Percentiles rank a stretch among this genome's conserved stretches.
Conservation (phyloP, 345 rosid genomes). For the Pelargonium nanum region DNA sequence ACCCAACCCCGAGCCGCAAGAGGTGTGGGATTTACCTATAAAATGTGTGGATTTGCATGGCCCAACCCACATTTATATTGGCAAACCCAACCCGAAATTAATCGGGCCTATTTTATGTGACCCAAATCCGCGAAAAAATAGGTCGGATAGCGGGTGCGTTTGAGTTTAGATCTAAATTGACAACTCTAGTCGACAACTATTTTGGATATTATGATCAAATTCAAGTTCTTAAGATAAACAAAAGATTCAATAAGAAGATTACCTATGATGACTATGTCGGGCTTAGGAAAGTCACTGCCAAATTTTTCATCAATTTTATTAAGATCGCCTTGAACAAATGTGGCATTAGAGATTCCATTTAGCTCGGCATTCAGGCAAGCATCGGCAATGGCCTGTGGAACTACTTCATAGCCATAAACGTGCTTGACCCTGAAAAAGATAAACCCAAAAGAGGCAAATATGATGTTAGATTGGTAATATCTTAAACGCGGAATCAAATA, state of each 20-base stretch:
- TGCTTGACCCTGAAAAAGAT: conserved; percentile 48
- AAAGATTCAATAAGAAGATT: background rate
- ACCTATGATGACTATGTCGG: conserved; percentile 86
- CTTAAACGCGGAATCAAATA: conserved; percentile 1
- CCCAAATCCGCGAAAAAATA: no score
- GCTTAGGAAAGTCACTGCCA: conserved; percentile 70
- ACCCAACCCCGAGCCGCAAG: no score
- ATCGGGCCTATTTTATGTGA: no score
- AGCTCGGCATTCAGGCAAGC: conserved; percentile 64
- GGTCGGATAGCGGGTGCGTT: no score
- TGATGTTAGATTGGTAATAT: background rate
- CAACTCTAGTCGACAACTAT: no score
- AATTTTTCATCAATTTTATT: conserved; percentile 79
- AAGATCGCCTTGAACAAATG: conserved; percentile 86
- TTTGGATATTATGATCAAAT: no score
- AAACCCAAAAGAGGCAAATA: background rate
- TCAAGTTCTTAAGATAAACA: no score
- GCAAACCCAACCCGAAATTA: no score
- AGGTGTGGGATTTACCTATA: no score
- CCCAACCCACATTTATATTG: no score
- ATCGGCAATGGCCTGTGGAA: conserved; percentile 80
- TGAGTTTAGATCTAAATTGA: no score
- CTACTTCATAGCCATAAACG: conserved; percentile 90
- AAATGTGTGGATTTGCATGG: no score
- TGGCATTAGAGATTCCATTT: conserved; percentile 68